Conservation (phyloP, 805 yeast species). For the Wickerhamomyces strasburgensis region DNA sequence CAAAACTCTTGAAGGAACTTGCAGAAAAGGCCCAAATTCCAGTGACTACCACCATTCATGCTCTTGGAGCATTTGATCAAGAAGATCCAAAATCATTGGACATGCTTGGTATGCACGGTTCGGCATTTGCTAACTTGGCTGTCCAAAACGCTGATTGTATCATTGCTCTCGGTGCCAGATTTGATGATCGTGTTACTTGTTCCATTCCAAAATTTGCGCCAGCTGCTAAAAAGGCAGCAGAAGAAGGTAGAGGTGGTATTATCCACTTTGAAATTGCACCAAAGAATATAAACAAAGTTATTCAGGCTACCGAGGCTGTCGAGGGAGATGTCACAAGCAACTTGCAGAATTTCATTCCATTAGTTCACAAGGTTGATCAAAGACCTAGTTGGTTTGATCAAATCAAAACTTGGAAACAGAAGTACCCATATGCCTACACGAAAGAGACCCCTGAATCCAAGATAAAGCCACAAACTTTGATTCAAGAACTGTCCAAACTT, state of each 20-base stretch:
- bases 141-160: conserved; percentile 92
- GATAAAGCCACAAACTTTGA: conserved; percentile 91
- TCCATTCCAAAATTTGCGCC: conserved; percentile 87
- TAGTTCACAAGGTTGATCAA: conserved; percentile 53
- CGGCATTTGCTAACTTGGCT: conserved; percentile 90
- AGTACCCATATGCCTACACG: conserved; percentile 82
- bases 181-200: conserved; percentile 97
- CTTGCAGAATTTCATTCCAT: conserved; percentile 67
- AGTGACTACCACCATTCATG: conserved; percentile 94
- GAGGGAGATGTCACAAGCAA: conserved; percentile 93
- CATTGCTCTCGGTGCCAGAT: conserved; percentile 93
- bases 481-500: conserved; percentile 70
- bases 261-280: conserved; percentile 94
- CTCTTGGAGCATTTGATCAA: conserved; percentile 92
- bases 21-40: conserved; percentile 91
- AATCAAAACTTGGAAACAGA: conserved; percentile 75
- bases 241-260: conserved; percentile 89
- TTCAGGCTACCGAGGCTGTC: conserved; percentile 90
- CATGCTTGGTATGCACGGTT: conserved; percentile 98
- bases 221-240: conserved; percentile 83
- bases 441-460: conserved; percentile 72
- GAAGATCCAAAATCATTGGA: conserved; percentile 84
- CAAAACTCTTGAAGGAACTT: conserved; percentile 70
- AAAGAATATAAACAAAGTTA: conserved; percentile 96
- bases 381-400: conserved; percentile 78